Conservation (phyloP, 192 early-diverging fungal genomes). For the Rhizophagus sp. region DNA sequence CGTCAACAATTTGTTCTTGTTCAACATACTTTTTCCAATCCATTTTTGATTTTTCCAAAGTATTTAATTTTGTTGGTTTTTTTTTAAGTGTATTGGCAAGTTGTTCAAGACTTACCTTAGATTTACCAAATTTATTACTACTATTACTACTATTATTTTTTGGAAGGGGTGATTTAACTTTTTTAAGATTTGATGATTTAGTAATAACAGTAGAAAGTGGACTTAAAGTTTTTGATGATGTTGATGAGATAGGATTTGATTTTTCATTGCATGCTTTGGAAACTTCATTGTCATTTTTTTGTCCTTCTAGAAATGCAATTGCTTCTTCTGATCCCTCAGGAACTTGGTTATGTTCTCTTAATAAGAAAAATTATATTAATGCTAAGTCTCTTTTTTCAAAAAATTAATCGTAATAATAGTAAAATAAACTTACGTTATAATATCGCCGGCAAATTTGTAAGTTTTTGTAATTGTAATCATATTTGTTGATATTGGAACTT, state of each 20-base stretch:
- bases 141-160: neutral
- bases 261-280: neutral
- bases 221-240: neutral
- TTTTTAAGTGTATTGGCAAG: slow-evolving; percentile 40
- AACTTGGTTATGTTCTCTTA: neutral
- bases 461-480: neutral
- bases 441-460: neutral
- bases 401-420: too few relatives aligned
- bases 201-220: too few relatives aligned
- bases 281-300: neutral
- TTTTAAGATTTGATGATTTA: neutral
- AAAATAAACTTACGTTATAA: neutral
- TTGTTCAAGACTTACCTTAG: slow-evolving; percentile 37
- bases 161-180: slow-evolving; percentile 4
- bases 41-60: slow-evolving; percentile 67
- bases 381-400: neutral
- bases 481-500: neutral
- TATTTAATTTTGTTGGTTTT: slow-evolving; percentile 65
- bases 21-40: slow-evolving; percentile 71
- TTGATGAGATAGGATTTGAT: neutral
- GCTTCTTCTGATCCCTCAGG: neutral
- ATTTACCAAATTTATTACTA: slow-evolving; percentile 20
- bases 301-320: neutral
- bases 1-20: slow-evolving; percentile 61
- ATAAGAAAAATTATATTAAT: neutral